Evolutionary conservation across 495 filamentous ascomycete genomes (phyloP).

Genomic region (Talaromyces stipitatus): DNA sequence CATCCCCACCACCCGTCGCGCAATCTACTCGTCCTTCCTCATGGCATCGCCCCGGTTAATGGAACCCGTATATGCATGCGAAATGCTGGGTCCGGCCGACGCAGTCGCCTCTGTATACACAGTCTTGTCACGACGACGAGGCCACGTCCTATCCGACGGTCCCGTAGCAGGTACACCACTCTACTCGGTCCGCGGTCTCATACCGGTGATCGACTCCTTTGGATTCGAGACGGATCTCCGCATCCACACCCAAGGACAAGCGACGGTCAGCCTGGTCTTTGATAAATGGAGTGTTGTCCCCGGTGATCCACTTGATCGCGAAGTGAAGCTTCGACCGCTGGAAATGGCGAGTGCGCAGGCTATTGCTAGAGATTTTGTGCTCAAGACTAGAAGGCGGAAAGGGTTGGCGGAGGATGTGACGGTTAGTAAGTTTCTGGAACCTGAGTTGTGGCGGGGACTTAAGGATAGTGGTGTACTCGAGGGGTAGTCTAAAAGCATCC

Average conservation of each 20-base stretch:
- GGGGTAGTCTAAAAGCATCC: slow-evolving; percentile 29
- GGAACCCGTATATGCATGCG: slow-evolving; percentile 88
- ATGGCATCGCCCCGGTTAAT: slow-evolving; percentile 95
- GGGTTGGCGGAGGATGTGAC: slow-evolving; percentile 92
- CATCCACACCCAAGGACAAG: slow-evolving; percentile 92
- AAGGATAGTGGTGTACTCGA: slow-evolving; percentile 86
- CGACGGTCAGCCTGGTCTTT: slow-evolving; percentile 85
- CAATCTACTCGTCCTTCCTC: slow-evolving; percentile 89
- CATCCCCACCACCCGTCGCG: slow-evolving; percentile 86
- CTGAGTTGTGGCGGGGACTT: slow-evolving; percentile 80
- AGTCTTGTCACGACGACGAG: slow-evolving; percentile 76
- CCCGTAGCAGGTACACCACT: slow-evolving; percentile 94
- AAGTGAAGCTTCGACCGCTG: slow-evolving; percentile 70
- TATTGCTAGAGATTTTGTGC: slow-evolving; percentile 88
- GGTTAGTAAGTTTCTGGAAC: slow-evolving; percentile 91
- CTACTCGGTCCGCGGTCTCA: slow-evolving; percentile 80
- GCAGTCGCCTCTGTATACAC: slow-evolving; percentile 85
- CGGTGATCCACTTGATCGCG: slow-evolving; percentile 87
- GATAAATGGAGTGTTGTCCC: slow-evolving; percentile 94
- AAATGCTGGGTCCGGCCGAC: slow-evolving; percentile 89
- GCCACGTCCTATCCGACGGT: slow-evolving; percentile 87
- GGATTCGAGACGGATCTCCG: slow-evolving; percentile 95
- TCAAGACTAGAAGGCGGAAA: slow-evolving; percentile 91
- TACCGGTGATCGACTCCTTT: slow-evolving; percentile 94
- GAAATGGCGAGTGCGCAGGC: slow-evolving; percentile 81